These are phyloP conservation scores for Xylaria telfairii DNA, from an alignment of 495 filamentous ascomycete genomes.

Conservation along the genomic window DNA sequence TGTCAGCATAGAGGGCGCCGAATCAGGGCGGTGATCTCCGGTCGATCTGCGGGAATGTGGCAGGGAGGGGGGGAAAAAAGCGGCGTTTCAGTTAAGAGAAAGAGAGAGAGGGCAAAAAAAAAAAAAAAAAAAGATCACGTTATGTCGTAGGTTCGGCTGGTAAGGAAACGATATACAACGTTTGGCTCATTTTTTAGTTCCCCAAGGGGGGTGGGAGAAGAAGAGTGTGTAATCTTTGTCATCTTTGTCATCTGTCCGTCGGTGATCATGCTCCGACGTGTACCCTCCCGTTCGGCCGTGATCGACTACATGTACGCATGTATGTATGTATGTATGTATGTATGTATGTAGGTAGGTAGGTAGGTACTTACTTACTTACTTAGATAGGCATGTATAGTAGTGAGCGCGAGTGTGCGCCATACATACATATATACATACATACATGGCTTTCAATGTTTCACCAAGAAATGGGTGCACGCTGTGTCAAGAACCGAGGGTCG, in stretches of 20 bases:
- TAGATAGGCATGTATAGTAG: not conserved
- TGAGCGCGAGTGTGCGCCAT: not conserved
- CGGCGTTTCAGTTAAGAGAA: not conserved
- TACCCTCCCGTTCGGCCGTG: conserved; percentile 2
- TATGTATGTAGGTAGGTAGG: not conserved
- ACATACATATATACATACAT: not conserved
- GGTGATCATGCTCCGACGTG: conserved; percentile 21
- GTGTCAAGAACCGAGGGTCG: conserved; percentile 24
- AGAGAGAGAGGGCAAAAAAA: too few species aligned
- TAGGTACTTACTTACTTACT: not conserved
- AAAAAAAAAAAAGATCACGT: not conserved
- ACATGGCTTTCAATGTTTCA: conserved; percentile 10
- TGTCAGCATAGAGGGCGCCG: conserved; percentile 17
- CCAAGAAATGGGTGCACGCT: conserved; percentile 5
- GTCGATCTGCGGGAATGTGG: conserved; percentile 15
- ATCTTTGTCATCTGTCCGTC: conserved; percentile 6
- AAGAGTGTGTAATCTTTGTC: conserved; percentile 1
- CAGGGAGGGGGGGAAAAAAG: conserved; percentile 1
- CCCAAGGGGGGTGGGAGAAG: not conserved
- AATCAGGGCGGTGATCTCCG: conserved; percentile 13
- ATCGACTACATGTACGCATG: not conserved
- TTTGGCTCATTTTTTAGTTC: not conserved
- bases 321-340: not conserved
- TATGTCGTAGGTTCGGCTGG: not conserved
- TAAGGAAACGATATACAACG: conserved; percentile 4